These are phyloP conservation scores for Circinella minor DNA, from an alignment of 371 early-diverging fungal genomes.

Conservation along the genomic window DNA sequence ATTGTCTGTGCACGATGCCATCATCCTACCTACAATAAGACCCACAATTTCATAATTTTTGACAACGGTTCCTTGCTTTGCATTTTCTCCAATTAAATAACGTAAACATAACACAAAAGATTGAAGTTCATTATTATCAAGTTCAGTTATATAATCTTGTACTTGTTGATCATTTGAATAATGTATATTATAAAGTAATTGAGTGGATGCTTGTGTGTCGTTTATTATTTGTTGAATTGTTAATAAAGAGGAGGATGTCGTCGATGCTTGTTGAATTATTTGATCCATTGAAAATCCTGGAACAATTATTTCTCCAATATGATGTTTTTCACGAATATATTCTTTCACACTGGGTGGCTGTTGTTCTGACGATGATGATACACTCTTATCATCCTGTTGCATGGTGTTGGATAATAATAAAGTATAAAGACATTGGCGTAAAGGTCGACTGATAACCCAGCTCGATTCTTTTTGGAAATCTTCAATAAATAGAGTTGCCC, in stretches of 20 bases:
- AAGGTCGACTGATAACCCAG: conserved; percentile 48
- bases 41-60: conserved; percentile 43
- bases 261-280: not conserved
- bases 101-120: conserved; percentile 39
- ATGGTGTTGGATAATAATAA: conserved; percentile 14
- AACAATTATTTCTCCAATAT: conserved; percentile 21
- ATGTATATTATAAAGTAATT: not conserved
- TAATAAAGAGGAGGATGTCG: not conserved
- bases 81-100: conserved; percentile 31
- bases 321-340: conserved; percentile 43
- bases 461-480: conserved; percentile 52
- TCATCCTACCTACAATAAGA: conserved; percentile 30
- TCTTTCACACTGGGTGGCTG: conserved; percentile 21
- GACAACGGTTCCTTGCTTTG: conserved; percentile 20
- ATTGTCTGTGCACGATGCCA: not conserved
- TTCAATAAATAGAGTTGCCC: conserved; percentile 61
- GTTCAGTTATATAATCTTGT: not conserved
- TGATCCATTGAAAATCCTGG: conserved; percentile 8
- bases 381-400: not conserved
- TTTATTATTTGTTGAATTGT: not conserved
- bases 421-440: conserved; percentile 55
- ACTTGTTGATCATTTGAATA: conserved; percentile 2
- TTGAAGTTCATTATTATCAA: conserved; percentile 9
- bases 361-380: not conserved
- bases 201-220: not conserved